Percentiles rank a stretch among this genome's conserved stretches.
These are phyloP conservation scores for Penicillium fimorum DNA, from an alignment of 495 filamentous ascomycete genomes.

Conservation along the genomic window DNA sequence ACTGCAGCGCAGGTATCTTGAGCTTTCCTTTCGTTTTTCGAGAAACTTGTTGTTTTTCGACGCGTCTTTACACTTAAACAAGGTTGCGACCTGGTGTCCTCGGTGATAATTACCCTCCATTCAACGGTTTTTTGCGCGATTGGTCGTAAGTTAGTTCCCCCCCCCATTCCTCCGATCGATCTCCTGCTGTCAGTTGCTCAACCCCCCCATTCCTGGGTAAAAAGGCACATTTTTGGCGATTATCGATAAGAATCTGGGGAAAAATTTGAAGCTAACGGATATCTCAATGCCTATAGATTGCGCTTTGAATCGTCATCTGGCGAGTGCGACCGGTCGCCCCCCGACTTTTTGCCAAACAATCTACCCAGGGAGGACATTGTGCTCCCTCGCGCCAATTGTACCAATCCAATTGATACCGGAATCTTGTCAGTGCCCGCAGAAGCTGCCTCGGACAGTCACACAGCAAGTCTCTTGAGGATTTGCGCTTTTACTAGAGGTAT, in stretches of 20 bases:
- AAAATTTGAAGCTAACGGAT: slow-evolving; percentile 17
- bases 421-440: slow-evolving; percentile 5
- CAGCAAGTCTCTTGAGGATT: slow-evolving; percentile 15
- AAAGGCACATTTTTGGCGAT: slow-evolving; percentile 24
- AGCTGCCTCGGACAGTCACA: slow-evolving; percentile 15
- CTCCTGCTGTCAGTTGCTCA: slow-evolving; percentile 43
- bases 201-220: slow-evolving; percentile 15
- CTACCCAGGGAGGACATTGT: slow-evolving; percentile 22
- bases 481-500: slow-evolving; percentile 22
- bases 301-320: slow-evolving; percentile 24
- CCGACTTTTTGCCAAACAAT: slow-evolving; percentile 19
- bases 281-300: slow-evolving; percentile 14
- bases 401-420: slow-evolving; percentile 14
- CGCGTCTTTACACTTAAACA: slow-evolving; percentile 51
- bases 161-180: slow-evolving; percentile 56
- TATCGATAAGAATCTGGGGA: slow-evolving; percentile 20
- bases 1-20: slow-evolving; percentile 43
- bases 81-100: slow-evolving; percentile 13
- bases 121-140: slow-evolving; percentile 18
- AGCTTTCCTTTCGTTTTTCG: slow-evolving; percentile 18
- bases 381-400: slow-evolving; percentile 24
- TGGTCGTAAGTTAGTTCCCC: slow-evolving; percentile 19
- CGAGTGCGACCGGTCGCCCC: slow-evolving; percentile 34
- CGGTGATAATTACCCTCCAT: slow-evolving; percentile 8
- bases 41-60: slow-evolving; percentile 11